A percentile compares a stretch with the other conserved stretches of the same genome.
Evolutionary conservation across 140 eudicot species (phyloP).

Genomic region (Senecio squalidus): DNA sequence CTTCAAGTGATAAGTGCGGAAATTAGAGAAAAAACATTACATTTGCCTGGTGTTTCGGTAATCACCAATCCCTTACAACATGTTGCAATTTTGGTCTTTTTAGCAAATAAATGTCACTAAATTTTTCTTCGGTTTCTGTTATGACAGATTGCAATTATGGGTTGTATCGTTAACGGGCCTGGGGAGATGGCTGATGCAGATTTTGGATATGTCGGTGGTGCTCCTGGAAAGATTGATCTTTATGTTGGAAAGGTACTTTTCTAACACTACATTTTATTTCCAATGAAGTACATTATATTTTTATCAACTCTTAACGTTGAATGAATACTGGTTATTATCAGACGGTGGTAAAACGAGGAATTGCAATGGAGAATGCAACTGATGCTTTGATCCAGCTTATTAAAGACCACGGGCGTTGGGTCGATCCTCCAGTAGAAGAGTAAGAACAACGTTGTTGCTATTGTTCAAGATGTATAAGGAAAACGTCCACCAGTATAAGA

Average conservation of each 20-base stretch:
- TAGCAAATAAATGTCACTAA: slow-evolving; percentile 7
- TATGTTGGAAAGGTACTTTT: slow-evolving; percentile 78
- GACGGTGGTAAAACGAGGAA: slow-evolving; percentile 90
- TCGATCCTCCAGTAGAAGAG: slow-evolving; percentile 86
- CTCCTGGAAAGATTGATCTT: slow-evolving; percentile 98
- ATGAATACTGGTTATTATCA: slow-evolving; percentile 21
- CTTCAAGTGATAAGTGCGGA: slow-evolving; percentile 97
- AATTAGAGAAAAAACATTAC: slow-evolving; percentile 92
- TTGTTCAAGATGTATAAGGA: slow-evolving; percentile 5
- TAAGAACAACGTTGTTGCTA: slow-evolving; percentile 17
- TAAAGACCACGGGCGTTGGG: slow-evolving; percentile 96
- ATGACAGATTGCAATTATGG: slow-evolving; percentile 94
- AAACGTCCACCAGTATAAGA: slow-evolving; percentile 26
- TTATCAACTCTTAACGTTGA: background rate
- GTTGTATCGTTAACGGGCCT: slow-evolving; percentile 98
- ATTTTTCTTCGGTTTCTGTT: background rate
- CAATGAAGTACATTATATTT: background rate
- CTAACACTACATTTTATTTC: background rate
- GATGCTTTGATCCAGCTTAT: slow-evolving; percentile 87
- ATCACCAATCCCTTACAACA: slow-evolving; percentile 13
- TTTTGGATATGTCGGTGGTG: slow-evolving; percentile 97
- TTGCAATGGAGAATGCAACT: slow-evolving; percentile 89
- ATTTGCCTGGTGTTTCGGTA: slow-evolving; percentile 99
- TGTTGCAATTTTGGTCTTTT: background rate
- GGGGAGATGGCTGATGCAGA: slow-evolving; percentile 99